Base-by-base conservation (phyloP, 2,329 filamentous ascomycete genomes). In the Neofusicoccum cordaticola region DNA sequence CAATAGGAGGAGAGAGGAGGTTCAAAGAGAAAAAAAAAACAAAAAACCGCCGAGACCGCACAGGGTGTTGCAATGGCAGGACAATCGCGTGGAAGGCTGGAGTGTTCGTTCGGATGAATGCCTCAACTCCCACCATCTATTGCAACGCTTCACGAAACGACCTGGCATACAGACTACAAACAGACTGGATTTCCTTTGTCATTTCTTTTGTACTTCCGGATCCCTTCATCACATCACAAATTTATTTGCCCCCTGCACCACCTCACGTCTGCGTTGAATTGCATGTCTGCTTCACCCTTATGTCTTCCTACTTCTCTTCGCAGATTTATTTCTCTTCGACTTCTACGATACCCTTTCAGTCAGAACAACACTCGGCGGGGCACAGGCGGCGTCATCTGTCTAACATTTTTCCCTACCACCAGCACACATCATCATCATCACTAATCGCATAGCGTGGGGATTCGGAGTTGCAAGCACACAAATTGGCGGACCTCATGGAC, bases 371-470 rank as follows among this genome's bases (percentile, higher is more conserved):
- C 56, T 60, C 56, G 56, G 56, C 56, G 56, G 56, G 56, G 56
- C 56, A 60, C 56, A 60, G 56, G 56, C 56, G 56, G 56, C 56
- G 56, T 60, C 56, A 60, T 60, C 56, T 60, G 56, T 60, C 56
- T 47, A 47, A 47, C 41, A 60, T 31, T 22, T 60, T 60, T 60
- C 41, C 56, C 31, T 58, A 17, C n/a, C 56, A 45, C 31, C 42
- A 19, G 27, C 41, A 45, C 56, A 60, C 27, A 60, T 39, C 56
- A 60, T 60, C 56, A 60, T 60, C 56, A 60, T 60, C 56, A 60
- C 56, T 60, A 60, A 60, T 60, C 56, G 56, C 56, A 60, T 60
- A 60, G 56, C 56, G 56, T 60, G 56, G 56, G 56, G 41, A 60
- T 60, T 60, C 31, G 56, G 56, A 60, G 56, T 60, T 60, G 56